Percentiles rank a stretch among this genome's conserved stretches.
Conservation (phyloP, 768 basidiomycete genomes). For the Phlebiopsis gigantea region DNA sequence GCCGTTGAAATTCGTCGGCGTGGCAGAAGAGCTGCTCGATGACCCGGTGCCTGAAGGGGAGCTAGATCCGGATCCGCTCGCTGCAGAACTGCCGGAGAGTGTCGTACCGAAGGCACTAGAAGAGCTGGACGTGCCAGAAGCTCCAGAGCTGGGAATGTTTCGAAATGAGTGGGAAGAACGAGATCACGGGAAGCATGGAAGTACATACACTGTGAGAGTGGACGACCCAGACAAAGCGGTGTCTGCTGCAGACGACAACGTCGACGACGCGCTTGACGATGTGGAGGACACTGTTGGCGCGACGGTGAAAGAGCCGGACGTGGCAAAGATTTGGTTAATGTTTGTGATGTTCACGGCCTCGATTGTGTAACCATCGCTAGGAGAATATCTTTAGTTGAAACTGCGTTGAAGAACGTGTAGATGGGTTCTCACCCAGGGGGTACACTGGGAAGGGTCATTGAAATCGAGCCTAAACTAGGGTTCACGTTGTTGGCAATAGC, state of each 20-base stretch:
- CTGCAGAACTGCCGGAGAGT: conserved; percentile 6
- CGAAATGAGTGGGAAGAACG: neutral
- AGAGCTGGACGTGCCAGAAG: neutral
- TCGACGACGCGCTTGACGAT: conserved; percentile 13
- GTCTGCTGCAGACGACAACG: conserved; percentile 11
- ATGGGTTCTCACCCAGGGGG: conserved; percentile 33
- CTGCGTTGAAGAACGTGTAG: neutral
- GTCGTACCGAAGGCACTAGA: conserved; percentile 14
- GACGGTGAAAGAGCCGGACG: conserved; percentile 39
- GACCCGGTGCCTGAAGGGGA: conserved; percentile 12
- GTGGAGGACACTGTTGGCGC: conserved; percentile 15
- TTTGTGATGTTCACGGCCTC: conserved; percentile 41
- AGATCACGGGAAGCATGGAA: neutral
- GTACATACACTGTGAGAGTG: neutral
- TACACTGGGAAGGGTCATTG: conserved; percentile 42
- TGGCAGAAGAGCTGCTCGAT: conserved; percentile 18
- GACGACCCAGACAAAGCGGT: conserved; percentile 12
- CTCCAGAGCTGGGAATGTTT: neutral
- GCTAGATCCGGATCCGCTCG: conserved; percentile 11
- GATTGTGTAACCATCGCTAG: conserved; percentile 47
- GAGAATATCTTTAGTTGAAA: neutral
- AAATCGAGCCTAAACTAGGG: conserved; percentile 28
- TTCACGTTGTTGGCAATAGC: conserved; percentile 53
- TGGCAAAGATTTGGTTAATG: conserved; percentile 38
- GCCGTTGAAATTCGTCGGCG: conserved; percentile 22